phyloP scores from a whole-genome alignment of 2,329 filamentous ascomycete species.

The Monosporascus sp. region DNA sequence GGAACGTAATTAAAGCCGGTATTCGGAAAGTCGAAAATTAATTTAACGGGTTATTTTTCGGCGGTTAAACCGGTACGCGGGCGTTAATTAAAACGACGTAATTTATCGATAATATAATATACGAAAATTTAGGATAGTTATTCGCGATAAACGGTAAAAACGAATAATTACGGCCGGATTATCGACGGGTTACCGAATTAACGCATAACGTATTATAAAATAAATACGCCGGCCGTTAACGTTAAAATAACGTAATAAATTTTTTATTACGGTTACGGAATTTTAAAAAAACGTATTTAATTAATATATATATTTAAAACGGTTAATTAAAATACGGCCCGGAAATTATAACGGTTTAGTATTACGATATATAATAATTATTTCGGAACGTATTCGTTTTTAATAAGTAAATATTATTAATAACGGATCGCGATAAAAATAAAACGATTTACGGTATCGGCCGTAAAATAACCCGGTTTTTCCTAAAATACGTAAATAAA shows the following conservation, averaged over 20 bases:
- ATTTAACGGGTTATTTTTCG: not conserved
- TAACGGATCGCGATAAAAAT: not conserved
- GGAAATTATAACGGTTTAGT: not conserved
- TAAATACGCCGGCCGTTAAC: not conserved
- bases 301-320: not conserved
- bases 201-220: not conserved
- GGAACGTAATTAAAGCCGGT: not conserved
- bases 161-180: not conserved
- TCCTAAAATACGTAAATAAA: not conserved
- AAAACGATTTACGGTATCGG: not conserved
- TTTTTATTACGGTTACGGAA: not conserved
- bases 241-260: not conserved
- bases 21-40: not conserved
- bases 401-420: not conserved
- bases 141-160: not conserved
- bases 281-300: not conserved
- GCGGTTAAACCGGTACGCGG: not conserved
- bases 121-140: not conserved
- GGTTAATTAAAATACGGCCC: not conserved
- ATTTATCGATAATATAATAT: not conserved
- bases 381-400: not conserved
- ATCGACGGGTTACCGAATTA: not conserved
- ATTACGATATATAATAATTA: slow-evolving; percentile 1
- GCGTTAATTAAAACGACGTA: not conserved
- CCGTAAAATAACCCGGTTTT: not conserved